These are phyloP conservation scores for Neoscytalidium dimidiatum DNA, from an alignment of 2,329 filamentous ascomycete genomes.

Conservation along the genomic window DNA sequence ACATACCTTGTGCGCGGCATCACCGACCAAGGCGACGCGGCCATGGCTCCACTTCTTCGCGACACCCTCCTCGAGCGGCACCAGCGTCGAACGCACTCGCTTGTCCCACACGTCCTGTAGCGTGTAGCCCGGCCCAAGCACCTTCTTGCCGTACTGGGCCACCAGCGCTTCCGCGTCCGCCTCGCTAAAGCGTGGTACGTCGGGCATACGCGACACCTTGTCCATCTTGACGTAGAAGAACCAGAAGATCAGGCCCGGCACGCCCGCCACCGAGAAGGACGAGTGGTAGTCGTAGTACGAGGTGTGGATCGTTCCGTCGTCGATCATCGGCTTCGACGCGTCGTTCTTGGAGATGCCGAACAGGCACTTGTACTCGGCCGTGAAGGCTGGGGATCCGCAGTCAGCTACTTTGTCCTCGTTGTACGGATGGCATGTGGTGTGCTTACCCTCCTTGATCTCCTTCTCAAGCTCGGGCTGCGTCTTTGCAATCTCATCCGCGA, in stretches of 20 bases:
- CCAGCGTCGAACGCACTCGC: not conserved
- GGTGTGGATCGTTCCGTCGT: conserved; percentile 20
- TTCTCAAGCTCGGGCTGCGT: not conserved
- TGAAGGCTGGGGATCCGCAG: not conserved
- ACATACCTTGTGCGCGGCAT: conserved; percentile 21
- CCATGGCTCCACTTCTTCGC: conserved; percentile 2
- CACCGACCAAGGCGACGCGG: conserved; percentile 1
- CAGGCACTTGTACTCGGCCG: conserved; percentile 13
- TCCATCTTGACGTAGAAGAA: conserved; percentile 11
- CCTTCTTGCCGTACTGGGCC: conserved; percentile 13
- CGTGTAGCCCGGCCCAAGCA: conserved; percentile 18
- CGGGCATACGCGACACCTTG: not conserved
- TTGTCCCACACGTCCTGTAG: conserved; percentile 4
- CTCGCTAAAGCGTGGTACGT: conserved; percentile 30
- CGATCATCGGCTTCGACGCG: not conserved
- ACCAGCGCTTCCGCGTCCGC: conserved; percentile 32
- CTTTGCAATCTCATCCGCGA: conserved; percentile 15
- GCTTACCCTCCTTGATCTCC: not conserved
- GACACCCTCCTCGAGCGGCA: not conserved
- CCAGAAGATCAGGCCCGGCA: conserved; percentile 10
- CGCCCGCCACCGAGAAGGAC: conserved; percentile 23
- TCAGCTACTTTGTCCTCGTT: not conserved
- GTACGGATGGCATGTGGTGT: too few relatives aligned
- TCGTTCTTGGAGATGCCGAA: conserved; percentile 1
- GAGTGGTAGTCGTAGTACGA: conserved; percentile 23